A percentile compares a stretch with the other conserved stretches of the same genome.
Evolutionary conservation across 495 filamentous ascomycete genomes (phyloP).

Genomic region (Talaromyces borbonicus): DNA sequence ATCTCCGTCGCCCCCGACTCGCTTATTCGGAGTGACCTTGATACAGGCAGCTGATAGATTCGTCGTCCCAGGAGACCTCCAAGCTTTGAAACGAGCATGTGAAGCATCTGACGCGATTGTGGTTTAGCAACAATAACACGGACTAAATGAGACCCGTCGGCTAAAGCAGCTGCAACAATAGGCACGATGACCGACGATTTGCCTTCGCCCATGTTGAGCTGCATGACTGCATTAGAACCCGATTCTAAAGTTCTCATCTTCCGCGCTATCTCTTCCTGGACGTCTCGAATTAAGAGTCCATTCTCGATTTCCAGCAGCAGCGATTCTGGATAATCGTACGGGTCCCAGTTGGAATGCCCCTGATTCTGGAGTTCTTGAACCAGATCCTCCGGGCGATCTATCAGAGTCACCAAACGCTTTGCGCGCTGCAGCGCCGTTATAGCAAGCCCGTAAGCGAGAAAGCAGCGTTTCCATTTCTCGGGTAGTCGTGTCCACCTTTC

Average conservation of each 20-base stretch:
- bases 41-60: slow-evolving; percentile 55
- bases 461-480: slow-evolving; percentile 10
- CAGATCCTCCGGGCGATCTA: slow-evolving; percentile 24
- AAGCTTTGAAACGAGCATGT: slow-evolving; percentile 49
- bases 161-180: slow-evolving; percentile 44
- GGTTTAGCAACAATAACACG: slow-evolving; percentile 56
- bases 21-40: slow-evolving; percentile 37
- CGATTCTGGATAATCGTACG: slow-evolving; percentile 42
- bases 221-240: slow-evolving; percentile 45
- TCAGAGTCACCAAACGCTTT: slow-evolving; percentile 17
- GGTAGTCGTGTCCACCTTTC: slow-evolving; percentile 11
- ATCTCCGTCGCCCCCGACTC: slow-evolving; percentile 9
- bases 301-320: slow-evolving; percentile 59
- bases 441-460: slow-evolving; percentile 25
- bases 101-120: slow-evolving; percentile 50
- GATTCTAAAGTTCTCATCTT: slow-evolving; percentile 41
- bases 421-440: slow-evolving; percentile 33
- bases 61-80: slow-evolving; percentile 49
- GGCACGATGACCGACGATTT: slow-evolving; percentile 67
- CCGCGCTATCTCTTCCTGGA: slow-evolving; percentile 47
- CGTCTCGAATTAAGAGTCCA: slow-evolving; percentile 48
- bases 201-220: slow-evolving; percentile 71
- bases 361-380: slow-evolving; percentile 41
- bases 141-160: slow-evolving; percentile 41
- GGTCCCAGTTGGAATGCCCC: slow-evolving; percentile 47